phyloP scores from a whole-genome alignment of 768 basidiomycete genomes.

The Mrakia frigida region DNA sequence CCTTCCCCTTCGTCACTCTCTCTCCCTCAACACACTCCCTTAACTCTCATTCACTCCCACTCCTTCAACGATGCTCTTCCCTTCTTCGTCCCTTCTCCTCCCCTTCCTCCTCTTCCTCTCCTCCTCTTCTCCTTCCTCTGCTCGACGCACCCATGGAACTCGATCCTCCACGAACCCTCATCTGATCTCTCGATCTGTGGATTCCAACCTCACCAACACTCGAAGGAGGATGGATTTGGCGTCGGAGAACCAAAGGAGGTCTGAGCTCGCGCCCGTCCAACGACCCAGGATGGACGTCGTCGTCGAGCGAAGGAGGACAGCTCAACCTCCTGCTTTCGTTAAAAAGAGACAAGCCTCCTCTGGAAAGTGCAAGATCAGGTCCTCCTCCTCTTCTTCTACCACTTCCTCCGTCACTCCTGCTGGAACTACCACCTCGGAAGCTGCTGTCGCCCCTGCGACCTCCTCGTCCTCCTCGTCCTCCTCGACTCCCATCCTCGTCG shows the following conservation, averaged over 20 bases:
- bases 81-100: background rate
- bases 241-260: background rate
- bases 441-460: background rate
- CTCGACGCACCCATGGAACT: background rate
- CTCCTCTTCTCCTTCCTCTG: background rate
- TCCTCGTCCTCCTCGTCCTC: slow-evolving; percentile 2
- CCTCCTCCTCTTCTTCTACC: background rate
- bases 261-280: background rate
- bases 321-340: background rate
- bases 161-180: background rate
- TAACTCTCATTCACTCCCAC: background rate
- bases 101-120: background rate
- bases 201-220: background rate
- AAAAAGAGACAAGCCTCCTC: background rate
- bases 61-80: background rate
- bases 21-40: background rate
- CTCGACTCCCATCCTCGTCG: background rate
- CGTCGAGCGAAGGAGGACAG: background rate
- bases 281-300: background rate
- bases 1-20: background rate
- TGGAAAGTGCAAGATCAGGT: background rate
- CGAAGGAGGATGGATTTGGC: background rate
- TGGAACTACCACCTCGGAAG: background rate
- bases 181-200: background rate
- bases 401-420: background rate